Percentiles rank a stretch among this genome's conserved stretches.
Evolutionary conservation across 306 rosid species (phyloP).

Genomic region (Lupinus albus): DNA sequence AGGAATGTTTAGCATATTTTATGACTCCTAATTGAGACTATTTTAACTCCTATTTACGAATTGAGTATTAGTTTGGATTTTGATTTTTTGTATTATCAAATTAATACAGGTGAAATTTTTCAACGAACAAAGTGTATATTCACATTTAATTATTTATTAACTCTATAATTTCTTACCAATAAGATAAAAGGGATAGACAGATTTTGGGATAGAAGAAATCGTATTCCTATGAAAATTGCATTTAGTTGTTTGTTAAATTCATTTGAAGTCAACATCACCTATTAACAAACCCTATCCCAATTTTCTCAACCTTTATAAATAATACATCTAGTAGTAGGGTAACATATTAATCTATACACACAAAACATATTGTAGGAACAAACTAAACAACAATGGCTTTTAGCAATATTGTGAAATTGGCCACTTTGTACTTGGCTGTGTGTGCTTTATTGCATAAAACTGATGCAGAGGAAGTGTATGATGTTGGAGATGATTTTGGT

Average conservation of each 20-base stretch:
- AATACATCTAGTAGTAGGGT: not conserved
- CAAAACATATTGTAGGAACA: not conserved
- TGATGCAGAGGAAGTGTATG: conserved; percentile 39
- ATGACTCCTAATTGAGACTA: too few species aligned
- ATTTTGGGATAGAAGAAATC: too few species aligned
- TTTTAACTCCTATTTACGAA: too few species aligned
- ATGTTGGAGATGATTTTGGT: conserved; percentile 48
- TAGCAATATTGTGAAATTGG: conserved; percentile 26
- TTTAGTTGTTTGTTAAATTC: too few species aligned
- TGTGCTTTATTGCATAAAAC: conserved; percentile 36
- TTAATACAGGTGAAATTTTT: too few species aligned
- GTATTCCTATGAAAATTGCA: not conserved
- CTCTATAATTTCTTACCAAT: too few species aligned
- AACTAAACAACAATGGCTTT: conserved; percentile 30
- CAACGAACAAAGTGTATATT: too few species aligned
- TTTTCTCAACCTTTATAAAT: not conserved
- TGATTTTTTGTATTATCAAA: too few species aligned
- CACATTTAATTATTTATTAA: too few species aligned
- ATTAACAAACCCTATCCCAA: not conserved
- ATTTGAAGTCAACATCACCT: not conserved
- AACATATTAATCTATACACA: not conserved
- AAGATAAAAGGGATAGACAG: too few species aligned
- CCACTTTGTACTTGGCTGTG: conserved; percentile 42
- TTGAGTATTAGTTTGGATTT: too few species aligned
- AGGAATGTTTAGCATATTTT: too few species aligned